Evolutionary conservation across 73 alveolate genomes (phyloP).

Genomic region (Symbiodinium pilosum): DNA sequence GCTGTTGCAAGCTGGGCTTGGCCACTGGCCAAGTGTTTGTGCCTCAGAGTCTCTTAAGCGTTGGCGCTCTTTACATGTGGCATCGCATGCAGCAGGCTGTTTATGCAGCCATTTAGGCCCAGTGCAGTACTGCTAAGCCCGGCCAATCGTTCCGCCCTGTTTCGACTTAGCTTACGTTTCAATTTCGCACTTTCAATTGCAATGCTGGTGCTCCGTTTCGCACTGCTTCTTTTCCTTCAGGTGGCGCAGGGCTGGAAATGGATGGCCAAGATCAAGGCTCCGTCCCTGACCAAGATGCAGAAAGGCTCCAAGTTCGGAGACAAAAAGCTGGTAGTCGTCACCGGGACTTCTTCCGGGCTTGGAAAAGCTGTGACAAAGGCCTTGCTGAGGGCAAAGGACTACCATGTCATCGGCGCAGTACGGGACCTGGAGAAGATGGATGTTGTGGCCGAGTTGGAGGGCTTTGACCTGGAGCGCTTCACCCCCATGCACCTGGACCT

Average conservation of each 20-base stretch:
- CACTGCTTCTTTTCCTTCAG: not conserved
- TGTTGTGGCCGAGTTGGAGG: slow-evolving; percentile 88
- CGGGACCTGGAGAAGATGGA: slow-evolving; percentile 84
- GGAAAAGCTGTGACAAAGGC: slow-evolving; percentile 70
- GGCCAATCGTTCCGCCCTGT: slow-evolving; percentile 16
- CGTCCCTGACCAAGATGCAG: slow-evolving; percentile 35
- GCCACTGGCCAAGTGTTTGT: too few species aligned
- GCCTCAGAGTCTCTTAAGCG: too few species aligned
- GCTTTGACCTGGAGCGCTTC: slow-evolving; percentile 69
- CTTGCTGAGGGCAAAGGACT: slow-evolving; percentile 30
- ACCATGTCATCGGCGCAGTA: slow-evolving; percentile 67
- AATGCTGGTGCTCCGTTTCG: slow-evolving; percentile 28
- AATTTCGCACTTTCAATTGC: not conserved
- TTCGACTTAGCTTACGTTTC: slow-evolving; percentile 12
- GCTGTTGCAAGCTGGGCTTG: too few species aligned
- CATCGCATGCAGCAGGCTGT: too few species aligned
- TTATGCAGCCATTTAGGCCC: slow-evolving; percentile 1
- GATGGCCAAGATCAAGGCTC: slow-evolving; percentile 58
- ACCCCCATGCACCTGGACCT: slow-evolving; percentile 74
- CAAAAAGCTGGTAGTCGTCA: slow-evolving; percentile 80
- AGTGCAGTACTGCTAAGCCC: not conserved
- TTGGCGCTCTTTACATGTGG: too few species aligned
- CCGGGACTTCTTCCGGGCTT: slow-evolving; percentile 82
- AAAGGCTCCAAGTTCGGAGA: slow-evolving; percentile 81
- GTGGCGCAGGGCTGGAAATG: slow-evolving; percentile 23